Base-by-base conservation (phyloP, 2,329 filamentous ascomycete species). In the Basipetospora chlamydospora region DNA sequence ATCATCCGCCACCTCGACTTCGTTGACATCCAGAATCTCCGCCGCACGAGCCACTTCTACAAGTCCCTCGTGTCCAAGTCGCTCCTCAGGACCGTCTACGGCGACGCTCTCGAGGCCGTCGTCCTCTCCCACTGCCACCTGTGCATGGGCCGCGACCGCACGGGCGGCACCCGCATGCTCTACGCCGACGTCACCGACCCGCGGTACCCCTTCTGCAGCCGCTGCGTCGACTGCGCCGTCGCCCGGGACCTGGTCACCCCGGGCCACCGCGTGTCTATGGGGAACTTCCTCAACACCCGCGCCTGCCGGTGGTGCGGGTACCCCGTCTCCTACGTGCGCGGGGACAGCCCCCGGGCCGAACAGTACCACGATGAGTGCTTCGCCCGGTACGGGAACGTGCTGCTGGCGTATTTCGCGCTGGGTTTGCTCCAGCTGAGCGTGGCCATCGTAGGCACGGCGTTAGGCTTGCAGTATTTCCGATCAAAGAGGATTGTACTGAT, bases 271-370 rank as follows among this genome's bases (percentile, higher is more conserved):
- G 51, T 61, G n/a, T 44, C 44, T 0, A 49, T 65, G 28, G 60
- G 50, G 5, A 58, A 57, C 29, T 45, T 46, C 13, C 42, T 46
- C 8, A 45, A 42, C 4, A 51, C 55, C 20, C 63, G 53, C 49
- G 49, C 60, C 9, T 66, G 63, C 30, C 54, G 61, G 6, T 65
- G 60, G 53, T 66, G 63, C 45, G 61, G 62, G 0, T 54, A 48
- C 40, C 61, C 61, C 6, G 49, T 63, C 22, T n/a, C n/a, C n/a
- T n/a, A n/a, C n/a, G 43, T 46, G 5, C 40, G 41, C 4, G 47
- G 46, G 18, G 41, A 47, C 9, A 52, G 52, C 7, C 53, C 46
- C 42, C 51, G 53, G 6, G 50, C 55, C 35, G 48, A 54, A 22
- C 55, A 64, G 45, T 64, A 63, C 39, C 62, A 66, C 42, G 42